phyloP scores from a whole-genome alignment of 495 filamentous ascomycete genomes.

The Penicillium nucicola region DNA sequence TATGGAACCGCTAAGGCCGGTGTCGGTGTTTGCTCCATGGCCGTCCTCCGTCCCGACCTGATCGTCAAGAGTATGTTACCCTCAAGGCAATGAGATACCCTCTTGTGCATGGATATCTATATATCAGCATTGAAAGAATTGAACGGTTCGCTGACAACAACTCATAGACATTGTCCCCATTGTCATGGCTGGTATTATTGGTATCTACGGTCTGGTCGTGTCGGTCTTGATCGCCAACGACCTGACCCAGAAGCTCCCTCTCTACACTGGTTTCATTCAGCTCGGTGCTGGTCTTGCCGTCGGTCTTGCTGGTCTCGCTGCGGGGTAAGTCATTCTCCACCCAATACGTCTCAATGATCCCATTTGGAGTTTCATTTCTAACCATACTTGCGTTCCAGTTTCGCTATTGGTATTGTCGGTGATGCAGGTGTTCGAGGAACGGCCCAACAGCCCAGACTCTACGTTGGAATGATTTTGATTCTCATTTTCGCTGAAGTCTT shows the following conservation, averaged over 20 bases:
- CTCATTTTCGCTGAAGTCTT: constrained; percentile 99
- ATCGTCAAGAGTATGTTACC: constrained; percentile 93
- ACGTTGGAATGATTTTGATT: constrained; percentile 99
- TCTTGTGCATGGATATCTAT: neutral
- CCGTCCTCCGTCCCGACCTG: constrained; percentile 94
- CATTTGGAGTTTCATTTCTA: neutral
- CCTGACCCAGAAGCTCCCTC: constrained; percentile 73
- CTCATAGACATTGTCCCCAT: constrained; percentile 92
- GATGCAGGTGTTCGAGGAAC: constrained; percentile 98
- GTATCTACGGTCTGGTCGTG: constrained; percentile 99
- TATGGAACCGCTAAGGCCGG: constrained; percentile 99
- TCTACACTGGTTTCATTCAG: constrained; percentile 96
- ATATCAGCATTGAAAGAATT: neutral
- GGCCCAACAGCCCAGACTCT: constrained; percentile 94
- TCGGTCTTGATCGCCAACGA: constrained; percentile 96
- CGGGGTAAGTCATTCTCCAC: constrained; percentile 64
- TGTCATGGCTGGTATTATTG: constrained; percentile 99
- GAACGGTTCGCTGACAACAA: constrained; percentile 13
- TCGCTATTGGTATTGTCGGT: constrained; percentile 98
- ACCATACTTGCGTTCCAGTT: constrained; percentile 41
- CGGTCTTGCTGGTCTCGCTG: constrained; percentile 94
- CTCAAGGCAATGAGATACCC: neutral
- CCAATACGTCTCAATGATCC: neutral
- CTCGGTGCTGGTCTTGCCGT: constrained; percentile 95
- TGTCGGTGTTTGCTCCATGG: constrained; percentile 97